These are phyloP conservation scores for Rhizoclosmatium sp. DNA, from an alignment of 192 early-diverging fungal species.

Conservation along the genomic window DNA sequence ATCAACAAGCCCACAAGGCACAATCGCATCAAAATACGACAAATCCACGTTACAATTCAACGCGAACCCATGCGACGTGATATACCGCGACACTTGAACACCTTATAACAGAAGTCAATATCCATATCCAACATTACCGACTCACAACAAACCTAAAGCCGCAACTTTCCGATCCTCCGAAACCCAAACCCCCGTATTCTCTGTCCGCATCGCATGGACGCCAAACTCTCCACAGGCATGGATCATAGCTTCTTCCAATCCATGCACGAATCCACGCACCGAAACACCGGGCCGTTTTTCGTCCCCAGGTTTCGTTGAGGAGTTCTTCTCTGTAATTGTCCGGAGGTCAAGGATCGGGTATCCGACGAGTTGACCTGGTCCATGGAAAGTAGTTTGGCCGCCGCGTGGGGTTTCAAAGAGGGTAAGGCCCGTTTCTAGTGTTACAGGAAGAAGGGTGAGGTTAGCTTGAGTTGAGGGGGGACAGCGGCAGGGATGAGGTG, in stretches of 20 bases:
- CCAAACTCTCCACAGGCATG: conserved; percentile 71
- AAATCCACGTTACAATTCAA: conserved; percentile 94
- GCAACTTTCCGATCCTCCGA: conserved; percentile 85
- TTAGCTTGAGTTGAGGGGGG: conserved; percentile 11
- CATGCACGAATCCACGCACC: conserved; percentile 79
- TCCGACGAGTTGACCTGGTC: conserved; percentile 94
- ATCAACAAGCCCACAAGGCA: conserved; percentile 86
- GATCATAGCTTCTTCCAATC: conserved; percentile 81
- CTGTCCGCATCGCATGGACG: conserved; percentile 67
- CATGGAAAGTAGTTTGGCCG: conserved; percentile 96
- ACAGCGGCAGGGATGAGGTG: background rate
- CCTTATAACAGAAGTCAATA: conserved; percentile 49
- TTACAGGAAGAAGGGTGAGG: background rate
- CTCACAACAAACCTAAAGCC: conserved; percentile 74
- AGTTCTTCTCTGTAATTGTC: conserved; percentile 46
- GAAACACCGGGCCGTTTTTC: conserved; percentile 54
- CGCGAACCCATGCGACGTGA: conserved; percentile 93
- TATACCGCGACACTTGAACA: conserved; percentile 84
- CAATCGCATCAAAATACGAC: conserved; percentile 86
- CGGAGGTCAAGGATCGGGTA: conserved; percentile 90
- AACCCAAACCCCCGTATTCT: conserved; percentile 94
- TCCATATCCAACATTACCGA: too few species aligned
- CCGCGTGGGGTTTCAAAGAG: conserved; percentile 75
- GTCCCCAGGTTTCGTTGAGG: background rate
- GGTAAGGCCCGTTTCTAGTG: conserved; percentile 11